A percentile compares a stretch with the other conserved stretches of the same genome.
Conservation (phyloP, 1,284 basidiomycete genomes). For the Boletus sp. region DNA sequence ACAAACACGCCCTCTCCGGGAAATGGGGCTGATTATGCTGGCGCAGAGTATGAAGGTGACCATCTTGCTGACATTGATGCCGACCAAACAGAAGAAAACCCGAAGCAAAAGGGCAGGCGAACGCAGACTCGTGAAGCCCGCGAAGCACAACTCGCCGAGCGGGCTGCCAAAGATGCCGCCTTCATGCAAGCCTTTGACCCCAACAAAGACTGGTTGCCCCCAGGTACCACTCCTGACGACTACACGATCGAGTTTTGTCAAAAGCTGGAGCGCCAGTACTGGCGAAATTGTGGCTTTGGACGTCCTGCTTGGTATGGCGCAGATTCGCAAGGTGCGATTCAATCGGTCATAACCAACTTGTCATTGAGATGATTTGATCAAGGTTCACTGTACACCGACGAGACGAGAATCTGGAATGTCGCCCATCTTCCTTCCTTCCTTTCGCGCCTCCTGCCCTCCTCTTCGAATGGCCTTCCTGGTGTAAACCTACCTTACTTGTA, state of each 20-base stretch:
- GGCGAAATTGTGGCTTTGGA: slow-evolving; percentile 87
- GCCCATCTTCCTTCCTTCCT: slow-evolving; percentile 85
- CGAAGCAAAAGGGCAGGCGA: slow-evolving; percentile 44
- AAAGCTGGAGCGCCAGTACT: slow-evolving; percentile 86
- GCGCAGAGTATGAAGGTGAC: slow-evolving; percentile 16
- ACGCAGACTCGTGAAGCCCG: slow-evolving; percentile 46
- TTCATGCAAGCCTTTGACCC: slow-evolving; percentile 75
- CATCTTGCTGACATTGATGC: slow-evolving; percentile 8
- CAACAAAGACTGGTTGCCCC: slow-evolving; percentile 72
- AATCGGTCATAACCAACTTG: not conserved
- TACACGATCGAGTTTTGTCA: slow-evolving; percentile 85
- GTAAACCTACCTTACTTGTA: slow-evolving; percentile 98
- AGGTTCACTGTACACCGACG: slow-evolving; percentile 85
- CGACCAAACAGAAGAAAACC: slow-evolving; percentile 32
- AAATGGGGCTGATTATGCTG: slow-evolving; percentile 12
- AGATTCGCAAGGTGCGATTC: slow-evolving; percentile 74
- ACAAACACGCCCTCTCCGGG: not conserved
- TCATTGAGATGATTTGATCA: not conserved
- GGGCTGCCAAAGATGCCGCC: slow-evolving; percentile 50
- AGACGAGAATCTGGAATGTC: slow-evolving; percentile 89
- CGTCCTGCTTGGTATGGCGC: slow-evolving; percentile 95
- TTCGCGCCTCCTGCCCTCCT: slow-evolving; percentile 69
- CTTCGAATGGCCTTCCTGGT: slow-evolving; percentile 77
- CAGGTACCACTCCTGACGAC: slow-evolving; percentile 63
- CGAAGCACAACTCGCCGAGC: slow-evolving; percentile 51